Evolutionary conservation across 805 yeast species (phyloP).

Genomic region (Ogataea naganishii): DNA sequence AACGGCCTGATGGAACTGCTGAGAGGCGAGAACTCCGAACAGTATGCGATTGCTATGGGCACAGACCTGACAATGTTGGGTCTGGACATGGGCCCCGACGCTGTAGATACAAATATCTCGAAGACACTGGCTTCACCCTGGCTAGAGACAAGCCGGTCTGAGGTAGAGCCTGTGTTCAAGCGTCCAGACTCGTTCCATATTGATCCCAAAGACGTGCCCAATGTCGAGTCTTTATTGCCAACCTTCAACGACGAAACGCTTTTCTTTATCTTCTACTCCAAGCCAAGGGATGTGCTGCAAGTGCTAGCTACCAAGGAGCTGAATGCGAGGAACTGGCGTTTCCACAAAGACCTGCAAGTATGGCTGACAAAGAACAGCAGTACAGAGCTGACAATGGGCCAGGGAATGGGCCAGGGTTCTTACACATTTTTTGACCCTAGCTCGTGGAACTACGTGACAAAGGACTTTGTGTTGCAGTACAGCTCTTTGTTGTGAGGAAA

Average conservation of each 20-base stretch:
- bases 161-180: conserved; percentile 76
- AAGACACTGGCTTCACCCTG: conserved; percentile 84
- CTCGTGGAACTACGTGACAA: conserved; percentile 89
- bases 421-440: conserved; percentile 94
- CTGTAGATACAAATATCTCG: conserved; percentile 35
- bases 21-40: conserved; percentile 53
- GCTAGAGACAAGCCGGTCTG: conserved; percentile 85
- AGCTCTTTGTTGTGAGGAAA: conserved; percentile 22
- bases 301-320: conserved; percentile 90
- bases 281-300: conserved; percentile 87
- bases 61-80: conserved; percentile 65
- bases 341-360: conserved; percentile 89
- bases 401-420: conserved; percentile 81
- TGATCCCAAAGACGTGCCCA: conserved; percentile 12
- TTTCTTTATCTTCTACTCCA: conserved; percentile 87
- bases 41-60: conserved; percentile 63
- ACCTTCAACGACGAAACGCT: conserved; percentile 84
- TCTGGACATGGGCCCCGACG: conserved; percentile 40
- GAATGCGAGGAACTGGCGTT: conserved; percentile 91
- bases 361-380: conserved; percentile 94
- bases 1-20: conserved; percentile 53
- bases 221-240: conserved; percentile 33
- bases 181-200: conserved; percentile 49
- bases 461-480: conserved; percentile 50
- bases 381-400: conserved; percentile 78